These are phyloP conservation scores for Artomyces pyxidatus DNA, from an alignment of 768 basidiomycete genomes.

Conservation along the genomic window DNA sequence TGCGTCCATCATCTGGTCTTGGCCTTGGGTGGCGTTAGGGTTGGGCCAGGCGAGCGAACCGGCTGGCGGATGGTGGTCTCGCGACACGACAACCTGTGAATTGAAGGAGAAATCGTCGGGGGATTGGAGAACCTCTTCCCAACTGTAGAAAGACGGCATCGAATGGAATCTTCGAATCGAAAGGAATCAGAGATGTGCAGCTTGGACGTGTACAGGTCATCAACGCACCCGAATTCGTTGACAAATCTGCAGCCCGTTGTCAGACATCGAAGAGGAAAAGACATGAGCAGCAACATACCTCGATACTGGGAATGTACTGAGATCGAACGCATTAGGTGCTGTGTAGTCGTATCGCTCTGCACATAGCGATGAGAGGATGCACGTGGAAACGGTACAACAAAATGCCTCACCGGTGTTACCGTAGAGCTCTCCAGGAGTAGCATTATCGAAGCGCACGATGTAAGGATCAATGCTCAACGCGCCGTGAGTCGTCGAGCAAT, in stretches of 20 bases:
- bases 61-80: conserved; percentile 50
- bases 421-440: conserved; percentile 44
- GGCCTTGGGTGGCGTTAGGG: conserved; percentile 44
- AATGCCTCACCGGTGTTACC: conserved; percentile 38
- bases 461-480: conserved; percentile 52
- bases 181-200: not conserved
- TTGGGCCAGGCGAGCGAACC: conserved; percentile 47
- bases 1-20: conserved; percentile 41
- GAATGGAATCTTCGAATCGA: conserved; percentile 39
- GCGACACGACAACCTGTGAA: conserved; percentile 45
- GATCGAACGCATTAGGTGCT: conserved; percentile 42
- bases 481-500: conserved; percentile 51
- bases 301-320: conserved; percentile 43
- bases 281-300: conserved; percentile 23
- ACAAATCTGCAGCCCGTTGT: conserved; percentile 31
- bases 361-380: not conserved
- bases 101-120: conserved; percentile 50
- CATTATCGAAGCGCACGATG: conserved; percentile 40
- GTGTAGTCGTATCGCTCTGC: conserved; percentile 53
- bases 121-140: conserved; percentile 46
- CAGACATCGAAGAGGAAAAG: not conserved
- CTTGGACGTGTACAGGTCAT: not conserved
- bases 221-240: conserved; percentile 48
- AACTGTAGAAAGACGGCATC: conserved; percentile 53
- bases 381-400: not conserved